Conservation (phyloP, 2,329 filamentous ascomycete species). For the Cladosporium austrohemisphaericum region DNA sequence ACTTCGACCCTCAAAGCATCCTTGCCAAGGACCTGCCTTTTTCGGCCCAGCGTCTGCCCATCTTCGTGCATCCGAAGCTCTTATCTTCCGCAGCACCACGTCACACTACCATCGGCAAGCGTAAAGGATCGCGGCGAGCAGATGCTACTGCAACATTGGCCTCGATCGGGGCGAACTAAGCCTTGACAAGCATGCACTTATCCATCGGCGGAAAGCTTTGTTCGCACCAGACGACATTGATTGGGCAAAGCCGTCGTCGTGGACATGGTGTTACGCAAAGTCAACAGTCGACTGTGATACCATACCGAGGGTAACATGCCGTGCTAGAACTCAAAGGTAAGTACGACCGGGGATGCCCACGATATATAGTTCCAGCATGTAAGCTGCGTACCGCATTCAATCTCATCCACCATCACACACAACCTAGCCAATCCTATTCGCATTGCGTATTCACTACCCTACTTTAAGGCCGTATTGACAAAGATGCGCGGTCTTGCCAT, state of each 20-base stretch:
- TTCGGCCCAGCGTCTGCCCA: neutral
- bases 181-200: slow-evolving; percentile 12
- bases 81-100: slow-evolving; percentile 2
- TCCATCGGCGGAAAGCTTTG: neutral
- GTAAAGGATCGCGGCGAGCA: neutral
- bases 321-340: no score
- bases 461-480: neutral
- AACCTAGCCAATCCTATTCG: no score
- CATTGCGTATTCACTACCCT: neutral
- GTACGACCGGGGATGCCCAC: no score
- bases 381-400: no score
- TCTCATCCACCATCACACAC: no score
- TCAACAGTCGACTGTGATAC: neutral
- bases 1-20: no score
- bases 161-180: neutral
- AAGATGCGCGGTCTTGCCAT: slow-evolving; percentile 6
- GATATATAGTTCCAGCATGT: no score
- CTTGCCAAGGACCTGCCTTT: neutral
- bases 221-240: neutral
- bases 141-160: slow-evolving; percentile 2
- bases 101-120: neutral
- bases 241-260: neutral
- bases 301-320: neutral
- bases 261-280: slow-evolving; percentile 1
- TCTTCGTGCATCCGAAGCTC: neutral